Base-by-base conservation (phyloP, 495 filamentous ascomycete genomes). In the Penicillium daleae region DNA sequence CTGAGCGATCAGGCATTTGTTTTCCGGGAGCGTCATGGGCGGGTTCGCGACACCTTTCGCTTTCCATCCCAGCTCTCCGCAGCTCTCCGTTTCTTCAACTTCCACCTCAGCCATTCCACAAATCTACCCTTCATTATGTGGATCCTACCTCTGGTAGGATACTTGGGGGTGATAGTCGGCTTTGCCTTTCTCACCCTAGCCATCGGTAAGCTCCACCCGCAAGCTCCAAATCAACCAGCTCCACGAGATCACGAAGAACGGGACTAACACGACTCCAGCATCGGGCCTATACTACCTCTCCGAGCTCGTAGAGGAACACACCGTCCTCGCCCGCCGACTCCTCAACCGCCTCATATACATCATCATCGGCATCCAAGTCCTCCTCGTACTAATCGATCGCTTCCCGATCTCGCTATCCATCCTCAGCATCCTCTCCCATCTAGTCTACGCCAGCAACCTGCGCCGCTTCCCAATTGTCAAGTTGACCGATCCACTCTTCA, bases 231-330 rank as follows among this genome's bases (percentile, higher is more conserved):
- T 63, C 56, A 59, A 31, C 49, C 50, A 51, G 22, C 22, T 49
- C n/a, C 46, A 49, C 21, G 46, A 50, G 46, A 27, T 17, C 46
- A 50, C 24, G 5, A n/a, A 50, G 46, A 4, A 24, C 1, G 6
- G 33, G 31, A 62, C 68, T 68, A 50, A 70, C 51, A 19, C 55
- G 3, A 5, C 33, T 22, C 63, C 69, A 97, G 95, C 95, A 35
- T 97, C 92, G 24, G 96, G 96, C 29, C 87, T 99, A 24, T 98
- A 99, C 80, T 99, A 99, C 74, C 90, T 99, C 51, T 97, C 95
- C 2, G 95, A 99, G 76, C 84, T 97, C 10, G 95, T 99, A 54
- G 96, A 99, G 78, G 95, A 99, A 71, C 94, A 98, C 72, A 98
- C 93, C 12, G 94, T 98, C 12, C 74, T 96, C 49, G 90, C 93